Evolutionary conservation across 441 rosid genomes (phyloP), one percentile per base, ranked within the genome.

Genomic region (Adansonia rubrostipa): DNA sequence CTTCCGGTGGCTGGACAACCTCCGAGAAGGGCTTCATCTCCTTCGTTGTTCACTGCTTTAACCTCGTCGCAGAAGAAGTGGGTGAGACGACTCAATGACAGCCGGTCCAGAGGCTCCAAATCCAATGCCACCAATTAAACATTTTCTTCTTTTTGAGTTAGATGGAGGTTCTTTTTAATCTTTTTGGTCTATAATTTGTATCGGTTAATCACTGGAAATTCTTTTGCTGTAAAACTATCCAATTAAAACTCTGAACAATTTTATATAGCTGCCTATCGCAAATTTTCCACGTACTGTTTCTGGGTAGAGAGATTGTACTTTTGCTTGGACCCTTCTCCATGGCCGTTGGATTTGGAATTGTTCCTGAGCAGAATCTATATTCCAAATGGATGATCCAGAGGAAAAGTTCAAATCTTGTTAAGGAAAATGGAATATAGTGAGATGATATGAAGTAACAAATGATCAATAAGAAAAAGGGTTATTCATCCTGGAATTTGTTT

Each of bases 31-130:
- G 67, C 66, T 11, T 24, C 78, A 9, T 57, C 84, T 5, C 74
- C 54, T 72, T 36, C 84, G 47, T 14, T 56, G 40, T 74, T 80
- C 70, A 65, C 76, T 42, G 51, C 57, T 65, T 79, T 80, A 67
- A 88, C 90, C 4, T 74, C 91, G 47, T 71, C 89, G 19, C 92
- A 91, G 85, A 79, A 85, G 78, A 91, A 90, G 83, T 95, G 98
- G 96, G 78, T 89, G 89, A 88, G 87, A 86, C 88, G 97, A 85
- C 81, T 89, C 92, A 5, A 76, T 1, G 82, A 85, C 36, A 84
- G 78, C 79, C 76, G 45, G 76, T 76, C 87, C 64, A 83, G 74
- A 56, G 77, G 81, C 77, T 80, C 86, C 10, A 36, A 64, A 33
- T 63, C 84, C 1, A 40, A 65, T 53, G 68, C 42, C 77, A 75